phyloP scores from a whole-genome alignment of 2,329 filamentous ascomycete genomes.

The Aspergillus sp. region DNA sequence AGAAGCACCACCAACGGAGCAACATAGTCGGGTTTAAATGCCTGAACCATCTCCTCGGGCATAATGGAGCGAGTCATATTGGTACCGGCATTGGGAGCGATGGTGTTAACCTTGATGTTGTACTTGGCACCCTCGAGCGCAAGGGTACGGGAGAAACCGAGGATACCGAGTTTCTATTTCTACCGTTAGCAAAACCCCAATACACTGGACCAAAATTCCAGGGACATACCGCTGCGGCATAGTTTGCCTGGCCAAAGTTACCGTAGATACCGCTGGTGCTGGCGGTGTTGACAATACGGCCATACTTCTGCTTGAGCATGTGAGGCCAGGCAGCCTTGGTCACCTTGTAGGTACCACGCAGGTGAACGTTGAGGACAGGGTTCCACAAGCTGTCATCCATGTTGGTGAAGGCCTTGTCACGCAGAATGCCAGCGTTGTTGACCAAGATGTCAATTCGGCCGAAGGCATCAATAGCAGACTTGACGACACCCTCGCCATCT shows the following conservation, averaged over 20 bases:
- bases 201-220: conserved; percentile 5
- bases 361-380: conserved; percentile 84
- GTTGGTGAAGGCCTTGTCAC: conserved; percentile 96
- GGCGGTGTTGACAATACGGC: conserved; percentile 92
- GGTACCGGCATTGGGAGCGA: conserved; percentile 94
- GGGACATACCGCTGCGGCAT: conserved; percentile 72
- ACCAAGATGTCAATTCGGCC: conserved; percentile 91
- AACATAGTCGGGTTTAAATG: conserved; percentile 98
- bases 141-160: conserved; percentile 89
- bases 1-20: conserved; percentile 87
- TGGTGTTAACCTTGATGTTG: conserved; percentile 97
- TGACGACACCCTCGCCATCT: conserved; percentile 85
- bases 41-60: conserved; percentile 95
- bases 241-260: conserved; percentile 98
- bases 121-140: conserved; percentile 93
- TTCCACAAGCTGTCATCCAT: conserved; percentile 96
- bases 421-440: conserved; percentile 97
- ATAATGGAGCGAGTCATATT: conserved; percentile 91
- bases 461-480: conserved; percentile 87
- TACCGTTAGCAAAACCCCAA: conserved; percentile 2
- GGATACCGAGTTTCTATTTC: conserved; percentile 75
- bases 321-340: conserved; percentile 97
- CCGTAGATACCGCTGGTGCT: conserved; percentile 97
- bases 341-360: conserved; percentile 91
- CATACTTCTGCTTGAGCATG: conserved; percentile 98